Percentiles rank a stretch among this genome's conserved stretches.
These are phyloP conservation scores for Dendrobium nobile DNA, from an alignment of 106 monocot species.

Conservation along the genomic window DNA sequence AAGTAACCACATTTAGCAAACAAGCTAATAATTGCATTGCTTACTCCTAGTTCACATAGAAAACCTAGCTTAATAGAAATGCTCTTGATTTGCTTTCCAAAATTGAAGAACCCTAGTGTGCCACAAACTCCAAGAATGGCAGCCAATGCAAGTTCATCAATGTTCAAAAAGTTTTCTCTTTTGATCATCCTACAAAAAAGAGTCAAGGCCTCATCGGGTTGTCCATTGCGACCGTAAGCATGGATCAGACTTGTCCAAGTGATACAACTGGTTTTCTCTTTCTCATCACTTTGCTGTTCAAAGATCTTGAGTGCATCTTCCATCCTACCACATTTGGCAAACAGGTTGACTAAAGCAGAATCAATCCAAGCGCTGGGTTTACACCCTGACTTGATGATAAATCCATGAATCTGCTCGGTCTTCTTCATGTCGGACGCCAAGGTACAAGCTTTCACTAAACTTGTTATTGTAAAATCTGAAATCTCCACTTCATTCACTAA, in stretches of 20 bases:
- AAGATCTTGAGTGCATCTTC: slow-evolving; percentile 59
- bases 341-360: slow-evolving; percentile 78
- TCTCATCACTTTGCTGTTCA: slow-evolving; percentile 19
- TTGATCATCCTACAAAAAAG: slow-evolving; percentile 32
- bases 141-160: slow-evolving; percentile 59
- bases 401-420: slow-evolving; percentile 72
- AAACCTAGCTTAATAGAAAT: slow-evolving; percentile 34
- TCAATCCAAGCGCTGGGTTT: slow-evolving; percentile 41
- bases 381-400: slow-evolving; percentile 58
- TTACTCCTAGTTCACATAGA: slow-evolving; percentile 22
- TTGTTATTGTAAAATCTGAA: slow-evolving; percentile 54
- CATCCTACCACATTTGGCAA: slow-evolving; percentile 52
- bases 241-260: slow-evolving; percentile 55
- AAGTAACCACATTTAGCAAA: slow-evolving; percentile 73
- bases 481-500: slow-evolving; percentile 42
- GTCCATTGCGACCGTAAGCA: slow-evolving; percentile 43
- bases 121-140: slow-evolving; percentile 58
- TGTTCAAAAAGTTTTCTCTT: slow-evolving; percentile 11
- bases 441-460: slow-evolving; percentile 46
- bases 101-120: slow-evolving; percentile 38
- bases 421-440: slow-evolving; percentile 26
- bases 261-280: slow-evolving; percentile 31
- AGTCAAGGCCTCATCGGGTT: slow-evolving; percentile 37
- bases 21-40: slow-evolving; percentile 70
- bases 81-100: slow-evolving; percentile 73